Percentiles rank a stretch among this genome's conserved stretches.
phyloP scores from a whole-genome alignment of 257 asterid species.

The Parsonsia alboflavescens region DNA sequence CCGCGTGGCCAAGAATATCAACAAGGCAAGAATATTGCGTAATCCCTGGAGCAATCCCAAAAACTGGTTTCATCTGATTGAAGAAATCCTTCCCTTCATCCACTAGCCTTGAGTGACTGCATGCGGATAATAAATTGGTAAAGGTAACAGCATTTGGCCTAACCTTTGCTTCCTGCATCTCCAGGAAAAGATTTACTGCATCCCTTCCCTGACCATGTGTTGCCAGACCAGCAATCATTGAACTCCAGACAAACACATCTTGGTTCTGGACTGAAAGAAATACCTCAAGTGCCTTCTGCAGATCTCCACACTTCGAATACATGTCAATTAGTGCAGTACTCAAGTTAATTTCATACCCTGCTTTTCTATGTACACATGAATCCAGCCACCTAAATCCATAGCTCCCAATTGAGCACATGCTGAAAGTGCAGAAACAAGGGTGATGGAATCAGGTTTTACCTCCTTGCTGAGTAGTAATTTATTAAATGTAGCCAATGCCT shows the following conservation, averaged over 20 bases:
- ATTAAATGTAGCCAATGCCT: constrained; percentile 55
- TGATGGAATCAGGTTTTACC: constrained; percentile 61
- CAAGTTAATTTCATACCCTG: constrained; percentile 46
- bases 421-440: constrained; percentile 60
- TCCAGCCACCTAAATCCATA: constrained; percentile 66
- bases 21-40: constrained; percentile 81
- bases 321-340: constrained; percentile 62
- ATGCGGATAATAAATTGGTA: constrained; percentile 63
- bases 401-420: constrained; percentile 84
- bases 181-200: constrained; percentile 50
- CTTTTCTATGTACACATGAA: constrained; percentile 64
- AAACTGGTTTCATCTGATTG: constrained; percentile 45
- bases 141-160: constrained; percentile 63
- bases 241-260: constrained; percentile 75
- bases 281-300: constrained; percentile 70
- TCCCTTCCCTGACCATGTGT: constrained; percentile 90
- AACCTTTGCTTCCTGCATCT: constrained; percentile 58
- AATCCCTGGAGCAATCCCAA: constrained; percentile 40
- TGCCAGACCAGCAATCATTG: constrained; percentile 79
- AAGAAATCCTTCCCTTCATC: constrained; percentile 51
- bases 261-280: constrained; percentile 40
- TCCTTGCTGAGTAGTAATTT: constrained; percentile 55
- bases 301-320: constrained; percentile 80
- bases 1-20: constrained; percentile 82
- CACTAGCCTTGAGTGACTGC: constrained; percentile 77